A percentile compares a stretch with the other conserved stretches of the same genome.
Conservation (phyloP, 2,329 filamentous ascomycete species). For the Trichoderma guizhouense region DNA sequence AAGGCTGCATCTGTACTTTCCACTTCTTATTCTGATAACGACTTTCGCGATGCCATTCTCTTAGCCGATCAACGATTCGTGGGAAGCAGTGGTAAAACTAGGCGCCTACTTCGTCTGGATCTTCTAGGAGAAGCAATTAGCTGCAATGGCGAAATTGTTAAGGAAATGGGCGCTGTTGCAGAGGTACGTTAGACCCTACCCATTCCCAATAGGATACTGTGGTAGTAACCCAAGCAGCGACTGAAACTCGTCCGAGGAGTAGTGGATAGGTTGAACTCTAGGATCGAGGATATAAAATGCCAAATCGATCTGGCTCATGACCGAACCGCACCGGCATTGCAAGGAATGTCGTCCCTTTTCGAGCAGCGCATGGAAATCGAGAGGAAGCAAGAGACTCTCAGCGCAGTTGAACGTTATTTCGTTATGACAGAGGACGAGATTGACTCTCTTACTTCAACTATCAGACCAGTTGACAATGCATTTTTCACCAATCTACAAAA, state of each 20-base stretch:
- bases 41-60: conserved; percentile 80
- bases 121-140: conserved; percentile 90
- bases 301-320: conserved; percentile 73
- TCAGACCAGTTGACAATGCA: conserved; percentile 76
- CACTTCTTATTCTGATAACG: conserved; percentile 85
- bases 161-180: conserved; percentile 84
- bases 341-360: conserved; percentile 73
- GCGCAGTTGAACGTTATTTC: conserved; percentile 78
- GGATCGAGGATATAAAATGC: conserved; percentile 74
- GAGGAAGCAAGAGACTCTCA: conserved; percentile 73
- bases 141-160: conserved; percentile 84
- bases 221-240: conserved; percentile 57
- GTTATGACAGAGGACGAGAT: conserved; percentile 78
- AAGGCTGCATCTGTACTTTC: conserved; percentile 85
- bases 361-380: conserved; percentile 70
- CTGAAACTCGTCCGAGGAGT: conserved; percentile 76
- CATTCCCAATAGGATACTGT: neutral
- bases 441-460: conserved; percentile 69
- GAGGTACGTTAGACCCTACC: conserved; percentile 56
- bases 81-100: conserved; percentile 71
- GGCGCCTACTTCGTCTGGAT: conserved; percentile 75
- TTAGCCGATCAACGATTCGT: conserved; percentile 71
- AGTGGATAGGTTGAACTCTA: conserved; percentile 73
- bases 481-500: conserved; percentile 78
- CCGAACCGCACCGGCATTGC: conserved; percentile 70